phyloP scores from a whole-genome alignment of 441 rosid species.

The Macaranga tanarius region DNA sequence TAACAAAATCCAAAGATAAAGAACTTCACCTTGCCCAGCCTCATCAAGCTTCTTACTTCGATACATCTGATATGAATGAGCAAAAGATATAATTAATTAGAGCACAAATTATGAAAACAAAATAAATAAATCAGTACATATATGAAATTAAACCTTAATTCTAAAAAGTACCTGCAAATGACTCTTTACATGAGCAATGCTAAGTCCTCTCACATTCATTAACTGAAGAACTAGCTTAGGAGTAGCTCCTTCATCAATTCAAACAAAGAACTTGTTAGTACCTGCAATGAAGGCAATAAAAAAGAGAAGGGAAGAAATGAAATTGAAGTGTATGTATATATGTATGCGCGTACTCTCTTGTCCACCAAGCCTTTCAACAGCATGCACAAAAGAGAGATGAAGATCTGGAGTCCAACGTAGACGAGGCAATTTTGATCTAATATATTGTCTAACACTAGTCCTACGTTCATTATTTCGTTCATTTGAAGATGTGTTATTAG shows the following conservation, averaged over 20 bases:
- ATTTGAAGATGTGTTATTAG: constrained; percentile 6
- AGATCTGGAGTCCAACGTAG: constrained; percentile 94
- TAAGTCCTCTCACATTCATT: constrained; percentile 81
- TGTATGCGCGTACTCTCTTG: constrained; percentile 48
- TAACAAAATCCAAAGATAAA: not conserved
- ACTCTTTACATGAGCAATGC: constrained; percentile 94
- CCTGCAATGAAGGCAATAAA: no score
- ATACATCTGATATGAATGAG: constrained; percentile 54
- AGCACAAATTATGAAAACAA: not conserved
- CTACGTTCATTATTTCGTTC: constrained; percentile 24
- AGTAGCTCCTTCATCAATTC: constrained; percentile 59
- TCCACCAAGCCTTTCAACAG: constrained; percentile 81
- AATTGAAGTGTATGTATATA: constrained; percentile 2
- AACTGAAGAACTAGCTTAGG: constrained; percentile 84
- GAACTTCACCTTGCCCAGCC: constrained; percentile 50
- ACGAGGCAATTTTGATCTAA: constrained; percentile 76
- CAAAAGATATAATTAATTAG: not conserved
- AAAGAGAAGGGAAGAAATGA: not conserved
- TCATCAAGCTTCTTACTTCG: constrained; percentile 80
- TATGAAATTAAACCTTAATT: not conserved
- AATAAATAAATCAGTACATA: not conserved
- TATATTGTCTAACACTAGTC: constrained; percentile 57
- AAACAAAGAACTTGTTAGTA: no score
- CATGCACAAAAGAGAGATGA: constrained; percentile 79
- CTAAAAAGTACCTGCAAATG: constrained; percentile 71